These are phyloP conservation scores for Calonectria ilicicola DNA, from an alignment of 2,329 filamentous ascomycete genomes.

Conservation along the genomic window DNA sequence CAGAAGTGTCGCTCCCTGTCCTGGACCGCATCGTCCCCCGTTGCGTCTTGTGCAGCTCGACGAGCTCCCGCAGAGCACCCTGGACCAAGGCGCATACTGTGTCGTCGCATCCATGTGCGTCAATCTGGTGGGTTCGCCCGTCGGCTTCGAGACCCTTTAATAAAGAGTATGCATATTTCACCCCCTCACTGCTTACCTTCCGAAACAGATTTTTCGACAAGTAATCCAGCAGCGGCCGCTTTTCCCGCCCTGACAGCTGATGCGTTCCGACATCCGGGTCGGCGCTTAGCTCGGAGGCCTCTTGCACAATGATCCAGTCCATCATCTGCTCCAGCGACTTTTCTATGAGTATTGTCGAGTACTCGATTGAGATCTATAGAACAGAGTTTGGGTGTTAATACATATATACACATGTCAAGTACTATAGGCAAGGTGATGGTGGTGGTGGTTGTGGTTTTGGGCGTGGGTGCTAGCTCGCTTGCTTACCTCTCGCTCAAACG, in stretches of 20 bases:
- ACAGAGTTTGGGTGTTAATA: background rate
- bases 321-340: background rate
- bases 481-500: constrained; percentile 27
- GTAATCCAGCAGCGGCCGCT: constrained; percentile 15
- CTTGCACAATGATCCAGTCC: background rate
- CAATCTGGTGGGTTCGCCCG: background rate
- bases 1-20: background rate
- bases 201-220: constrained; percentile 17
- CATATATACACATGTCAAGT: background rate
- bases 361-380: constrained; percentile 14
- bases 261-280: background rate
- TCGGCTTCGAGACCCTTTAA: background rate
- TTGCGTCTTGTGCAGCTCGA: background rate
- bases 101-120: background rate
- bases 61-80: constrained; percentile 1
- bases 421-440: too few relatives aligned
- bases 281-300: background rate
- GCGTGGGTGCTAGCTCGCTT: too few relatives aligned
- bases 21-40: background rate
- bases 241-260: background rate
- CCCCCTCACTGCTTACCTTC: constrained; percentile 1
- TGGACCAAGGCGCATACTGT: background rate
- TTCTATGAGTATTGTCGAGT: constrained; percentile 19
- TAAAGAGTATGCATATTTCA: background rate
- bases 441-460: background rate